Evolutionary conservation across 345 rosid species (phyloP).

Genomic region (Atalantia buxifolia): DNA sequence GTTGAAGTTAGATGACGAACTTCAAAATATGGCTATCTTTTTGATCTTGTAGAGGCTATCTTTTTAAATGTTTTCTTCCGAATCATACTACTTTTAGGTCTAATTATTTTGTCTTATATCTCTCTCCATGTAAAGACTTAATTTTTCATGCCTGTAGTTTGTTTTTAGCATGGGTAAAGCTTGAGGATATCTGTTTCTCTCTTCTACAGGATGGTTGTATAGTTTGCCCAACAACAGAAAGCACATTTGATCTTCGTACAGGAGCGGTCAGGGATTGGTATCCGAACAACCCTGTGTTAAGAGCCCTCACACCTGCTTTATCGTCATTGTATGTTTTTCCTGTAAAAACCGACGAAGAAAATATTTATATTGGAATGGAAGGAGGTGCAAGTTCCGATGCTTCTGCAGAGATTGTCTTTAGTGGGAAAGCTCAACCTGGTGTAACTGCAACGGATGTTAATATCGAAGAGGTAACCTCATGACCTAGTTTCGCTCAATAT

Average conservation of each 20-base stretch:
- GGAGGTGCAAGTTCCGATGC: slow-evolving; percentile 49
- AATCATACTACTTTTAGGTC: background rate
- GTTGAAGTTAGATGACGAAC: background rate
- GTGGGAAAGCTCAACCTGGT: slow-evolving; percentile 93
- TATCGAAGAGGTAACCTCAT: slow-evolving; percentile 68
- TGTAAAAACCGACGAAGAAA: slow-evolving; percentile 69
- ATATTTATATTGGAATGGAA: slow-evolving; percentile 64
- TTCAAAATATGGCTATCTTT: background rate
- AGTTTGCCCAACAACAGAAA: slow-evolving; percentile 89
- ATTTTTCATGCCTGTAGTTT: background rate
- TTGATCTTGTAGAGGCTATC: background rate
- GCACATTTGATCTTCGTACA: slow-evolving; percentile 72
- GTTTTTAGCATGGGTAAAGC: background rate
- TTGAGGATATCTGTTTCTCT: background rate
- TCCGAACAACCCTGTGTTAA: slow-evolving; percentile 85
- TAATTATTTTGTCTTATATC: background rate
- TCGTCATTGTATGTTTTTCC: slow-evolving; percentile 67
- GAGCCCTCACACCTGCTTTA: slow-evolving; percentile 80
- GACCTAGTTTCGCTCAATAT: background rate
- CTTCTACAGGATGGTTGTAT: slow-evolving; percentile 78
- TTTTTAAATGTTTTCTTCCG: no score
- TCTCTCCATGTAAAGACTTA: background rate
- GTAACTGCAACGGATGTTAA: slow-evolving; percentile 81
- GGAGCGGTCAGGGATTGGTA: slow-evolving; percentile 90
- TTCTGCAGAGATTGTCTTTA: slow-evolving; percentile 83